Conservation (phyloP, 2,329 filamentous ascomycete genomes). For the Ceratocystis cacaofunesta region DNA sequence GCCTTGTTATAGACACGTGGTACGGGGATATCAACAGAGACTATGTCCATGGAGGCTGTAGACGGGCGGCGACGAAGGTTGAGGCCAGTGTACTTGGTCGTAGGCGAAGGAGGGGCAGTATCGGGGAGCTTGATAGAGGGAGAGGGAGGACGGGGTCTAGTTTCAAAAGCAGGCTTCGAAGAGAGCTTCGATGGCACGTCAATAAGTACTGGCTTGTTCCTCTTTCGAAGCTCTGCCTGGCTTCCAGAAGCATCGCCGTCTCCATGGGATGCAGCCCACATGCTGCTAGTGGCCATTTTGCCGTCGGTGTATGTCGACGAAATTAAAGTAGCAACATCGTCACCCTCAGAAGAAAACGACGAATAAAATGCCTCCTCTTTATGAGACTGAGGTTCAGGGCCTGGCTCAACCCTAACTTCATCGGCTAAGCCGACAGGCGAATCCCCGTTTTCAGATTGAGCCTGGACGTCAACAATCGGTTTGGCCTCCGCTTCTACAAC, state of each 20-base stretch:
- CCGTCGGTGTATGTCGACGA: conserved; percentile 8
- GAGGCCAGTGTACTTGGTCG: neutral
- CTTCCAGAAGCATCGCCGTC: conserved; percentile 4
- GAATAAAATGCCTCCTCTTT: conserved; percentile 6
- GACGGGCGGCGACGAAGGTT: conserved; percentile 10
- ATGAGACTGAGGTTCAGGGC: conserved; percentile 19
- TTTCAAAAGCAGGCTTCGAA: neutral
- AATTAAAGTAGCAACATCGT: conserved; percentile 10
- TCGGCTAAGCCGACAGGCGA: neutral
- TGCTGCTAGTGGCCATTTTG: conserved; percentile 9
- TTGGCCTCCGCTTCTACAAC: neutral
- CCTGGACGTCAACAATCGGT: neutral
- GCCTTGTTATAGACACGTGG: conserved; percentile 35
- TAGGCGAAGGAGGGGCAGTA: neutral
- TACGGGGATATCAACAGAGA: conserved; percentile 30
- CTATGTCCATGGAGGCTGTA: conserved; percentile 16
- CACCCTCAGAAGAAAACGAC: conserved; percentile 9
- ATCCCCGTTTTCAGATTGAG: neutral
- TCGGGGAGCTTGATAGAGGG: neutral
- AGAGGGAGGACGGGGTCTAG: neutral
- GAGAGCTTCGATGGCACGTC: neutral
- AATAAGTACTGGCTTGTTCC: neutral
- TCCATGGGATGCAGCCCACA: conserved; percentile 8
- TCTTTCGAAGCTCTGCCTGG: conserved; percentile 9
- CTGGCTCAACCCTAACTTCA: neutral